Conservation (phyloP, 2,329 filamentous ascomycete genomes). For the Epichloe scottii region DNA sequence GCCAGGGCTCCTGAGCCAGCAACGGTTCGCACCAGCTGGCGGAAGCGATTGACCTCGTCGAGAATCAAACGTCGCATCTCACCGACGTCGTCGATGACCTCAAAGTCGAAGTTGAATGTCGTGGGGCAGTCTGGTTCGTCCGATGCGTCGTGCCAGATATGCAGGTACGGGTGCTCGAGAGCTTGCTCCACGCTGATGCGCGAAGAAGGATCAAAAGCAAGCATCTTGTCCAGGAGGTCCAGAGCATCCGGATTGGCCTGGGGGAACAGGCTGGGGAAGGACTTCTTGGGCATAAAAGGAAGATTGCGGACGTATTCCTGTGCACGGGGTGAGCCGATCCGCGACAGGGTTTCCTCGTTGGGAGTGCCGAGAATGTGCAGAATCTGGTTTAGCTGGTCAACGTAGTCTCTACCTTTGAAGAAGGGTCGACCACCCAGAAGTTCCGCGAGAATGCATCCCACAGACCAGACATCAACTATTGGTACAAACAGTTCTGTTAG, state of each 20-base stretch:
- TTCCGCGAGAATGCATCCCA: constrained; percentile 94
- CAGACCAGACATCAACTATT: constrained; percentile 95
- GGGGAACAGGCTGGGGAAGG: constrained; percentile 79
- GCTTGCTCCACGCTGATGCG: constrained; percentile 92
- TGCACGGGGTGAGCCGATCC: constrained; percentile 88
- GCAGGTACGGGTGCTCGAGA: constrained; percentile 88
- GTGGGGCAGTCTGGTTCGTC: constrained; percentile 91
- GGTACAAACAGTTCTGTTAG: not conserved
- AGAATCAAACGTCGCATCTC: constrained; percentile 98
- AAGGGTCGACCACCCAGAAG: constrained; percentile 91
- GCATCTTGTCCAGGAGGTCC: constrained; percentile 91
- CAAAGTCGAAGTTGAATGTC: constrained; percentile 96
- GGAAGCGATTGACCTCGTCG: constrained; percentile 84
- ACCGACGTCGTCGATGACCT: constrained; percentile 86
- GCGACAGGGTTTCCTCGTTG: constrained; percentile 83
- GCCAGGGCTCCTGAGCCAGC: constrained; percentile 25
- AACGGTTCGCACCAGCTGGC: constrained; percentile 44
- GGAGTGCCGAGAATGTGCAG: constrained; percentile 95
- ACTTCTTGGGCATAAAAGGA: constrained; percentile 86
- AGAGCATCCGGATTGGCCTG: constrained; percentile 93
- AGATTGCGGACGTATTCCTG: constrained; percentile 98
- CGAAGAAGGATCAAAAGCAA: constrained; percentile 88
- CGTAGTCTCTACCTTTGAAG: constrained; percentile 98
- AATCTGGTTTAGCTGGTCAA: constrained; percentile 98
- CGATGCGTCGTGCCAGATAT: constrained; percentile 96